Percentiles rank a stretch among this genome's conserved stretches.
phyloP scores from a whole-genome alignment of 1,139 yeast species.

The Lodderomyces jiufengensis region DNA sequence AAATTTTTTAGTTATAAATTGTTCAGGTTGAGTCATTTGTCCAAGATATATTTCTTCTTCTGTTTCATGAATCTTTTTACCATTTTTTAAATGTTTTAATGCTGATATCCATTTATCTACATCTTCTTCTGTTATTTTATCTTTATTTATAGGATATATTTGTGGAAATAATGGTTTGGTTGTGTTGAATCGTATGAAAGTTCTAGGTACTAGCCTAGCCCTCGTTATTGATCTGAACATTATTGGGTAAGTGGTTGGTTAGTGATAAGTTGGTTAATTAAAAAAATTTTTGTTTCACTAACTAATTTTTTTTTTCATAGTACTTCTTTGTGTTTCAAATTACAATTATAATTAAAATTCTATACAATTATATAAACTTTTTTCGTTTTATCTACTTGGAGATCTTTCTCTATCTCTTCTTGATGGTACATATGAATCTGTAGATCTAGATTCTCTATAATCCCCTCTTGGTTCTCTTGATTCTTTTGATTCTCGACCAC shows the following conservation, averaged over 20 bases:
- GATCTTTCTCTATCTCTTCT: slow-evolving; percentile 14
- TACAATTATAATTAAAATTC: no score
- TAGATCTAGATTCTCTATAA: slow-evolving; percentile 16
- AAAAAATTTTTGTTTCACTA: no score
- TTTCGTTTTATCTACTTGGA: slow-evolving; percentile 5
- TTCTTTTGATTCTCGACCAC: slow-evolving; percentile 6
- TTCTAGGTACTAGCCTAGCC: slow-evolving; percentile 7
- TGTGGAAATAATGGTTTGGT: slow-evolving; percentile 13
- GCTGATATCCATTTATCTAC: slow-evolving; percentile 68
- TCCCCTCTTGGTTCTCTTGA: slow-evolving; percentile 10
- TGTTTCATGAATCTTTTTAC: slow-evolving; percentile 29
- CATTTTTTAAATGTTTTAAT: slow-evolving; percentile 51
- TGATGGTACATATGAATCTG: slow-evolving; percentile 22
- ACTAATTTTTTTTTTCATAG: no score
- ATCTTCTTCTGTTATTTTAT: slow-evolving; percentile 47
- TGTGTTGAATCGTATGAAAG: slow-evolving; percentile 4
- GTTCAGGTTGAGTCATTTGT: slow-evolving; percentile 34
- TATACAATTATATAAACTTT: background rate
- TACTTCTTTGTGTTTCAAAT: no score
- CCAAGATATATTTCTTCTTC: slow-evolving; percentile 45
- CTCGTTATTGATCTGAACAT: slow-evolving; percentile 6
- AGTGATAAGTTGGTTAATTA: no score
- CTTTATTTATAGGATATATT: slow-evolving; percentile 39
- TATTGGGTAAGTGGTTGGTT: slow-evolving; percentile 8
- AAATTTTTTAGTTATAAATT: slow-evolving; percentile 37